Conservation (phyloP, 768 basidiomycete species). For the Hygrophoropsis aurantiaca region DNA sequence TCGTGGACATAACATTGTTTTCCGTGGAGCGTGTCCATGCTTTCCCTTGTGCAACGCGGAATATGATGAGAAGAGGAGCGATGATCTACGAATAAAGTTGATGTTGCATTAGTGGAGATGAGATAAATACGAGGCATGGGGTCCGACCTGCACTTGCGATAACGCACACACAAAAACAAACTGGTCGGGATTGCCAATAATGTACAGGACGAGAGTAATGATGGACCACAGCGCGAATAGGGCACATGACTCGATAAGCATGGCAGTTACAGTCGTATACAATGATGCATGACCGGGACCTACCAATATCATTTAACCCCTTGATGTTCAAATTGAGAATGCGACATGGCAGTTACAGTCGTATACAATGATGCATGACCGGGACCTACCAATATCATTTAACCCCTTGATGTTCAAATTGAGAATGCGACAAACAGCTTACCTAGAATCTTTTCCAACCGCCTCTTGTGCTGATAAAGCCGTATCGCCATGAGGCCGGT, state of each 20-base stretch:
- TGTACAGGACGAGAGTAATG: conserved; percentile 6
- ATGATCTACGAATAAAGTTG: conserved; percentile 29
- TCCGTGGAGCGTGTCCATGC: conserved; percentile 26
- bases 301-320: not conserved
- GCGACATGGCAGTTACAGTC: conserved; percentile 9
- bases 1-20: not conserved
- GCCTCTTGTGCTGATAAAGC: conserved; percentile 2
- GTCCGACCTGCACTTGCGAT: not conserved
- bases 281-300: not conserved
- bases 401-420: not conserved
- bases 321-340: not conserved
- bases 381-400: not conserved
- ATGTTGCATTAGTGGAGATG: not conserved
- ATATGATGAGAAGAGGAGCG: conserved; percentile 38
- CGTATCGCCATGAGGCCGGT: conserved; percentile 9
- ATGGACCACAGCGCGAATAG: conserved; percentile 10
- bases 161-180: not conserved
- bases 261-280: conserved; percentile 7
- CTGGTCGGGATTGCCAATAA: not conserved
- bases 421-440: not conserved
- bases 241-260: conserved; percentile 13
- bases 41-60: conserved; percentile 34
- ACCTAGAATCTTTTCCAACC: not conserved
- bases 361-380: conserved; percentile 1
- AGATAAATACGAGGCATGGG: no score